A percentile compares a stretch with the other conserved stretches of the same genome.
Evolutionary conservation across 2,329 filamentous ascomycete genomes (phyloP).

Genomic region (Cladophialophora carrionii): DNA sequence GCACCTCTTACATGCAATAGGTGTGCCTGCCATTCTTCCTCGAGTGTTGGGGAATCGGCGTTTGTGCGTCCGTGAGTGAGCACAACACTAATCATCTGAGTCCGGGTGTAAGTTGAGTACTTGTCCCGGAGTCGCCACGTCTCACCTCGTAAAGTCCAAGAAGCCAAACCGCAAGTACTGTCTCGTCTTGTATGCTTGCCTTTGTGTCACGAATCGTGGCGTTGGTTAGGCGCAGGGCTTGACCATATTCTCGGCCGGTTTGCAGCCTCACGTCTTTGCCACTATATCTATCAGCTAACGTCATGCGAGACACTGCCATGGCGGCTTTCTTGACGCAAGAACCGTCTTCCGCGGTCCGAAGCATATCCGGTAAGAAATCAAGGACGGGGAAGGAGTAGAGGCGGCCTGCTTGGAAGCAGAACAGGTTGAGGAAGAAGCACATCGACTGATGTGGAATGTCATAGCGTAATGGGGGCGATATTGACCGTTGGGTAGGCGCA

Average conservation of each 20-base stretch:
- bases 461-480: conserved; percentile 32
- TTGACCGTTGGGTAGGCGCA: conserved; percentile 19
- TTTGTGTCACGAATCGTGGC: conserved; percentile 29
- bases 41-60: conserved; percentile 16
- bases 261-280: conserved; percentile 35
- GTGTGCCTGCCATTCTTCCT: conserved; percentile 37
- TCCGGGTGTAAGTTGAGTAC: not conserved
- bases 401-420: conserved; percentile 35
- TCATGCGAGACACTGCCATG: conserved; percentile 37
- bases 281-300: conserved; percentile 36
- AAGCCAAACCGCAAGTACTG: conserved; percentile 36
- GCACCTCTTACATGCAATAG: conserved; percentile 35
- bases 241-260: conserved; percentile 33
- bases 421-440: conserved; percentile 38
- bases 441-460: conserved; percentile 37
- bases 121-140: not conserved
- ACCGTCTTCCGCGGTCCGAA: conserved; percentile 22
- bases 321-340: conserved; percentile 31
- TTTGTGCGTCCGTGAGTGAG: conserved; percentile 30
- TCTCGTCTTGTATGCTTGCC: conserved; percentile 35
- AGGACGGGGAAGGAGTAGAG: conserved; percentile 36
- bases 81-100: conserved; percentile 33
- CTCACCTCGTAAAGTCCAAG: conserved; percentile 36
- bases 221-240: conserved; percentile 30
- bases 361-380: conserved; percentile 35